These are phyloP conservation scores for Trichocladium antarcticum DNA, from an alignment of 495 filamentous ascomycete genomes.

Conservation along the genomic window DNA sequence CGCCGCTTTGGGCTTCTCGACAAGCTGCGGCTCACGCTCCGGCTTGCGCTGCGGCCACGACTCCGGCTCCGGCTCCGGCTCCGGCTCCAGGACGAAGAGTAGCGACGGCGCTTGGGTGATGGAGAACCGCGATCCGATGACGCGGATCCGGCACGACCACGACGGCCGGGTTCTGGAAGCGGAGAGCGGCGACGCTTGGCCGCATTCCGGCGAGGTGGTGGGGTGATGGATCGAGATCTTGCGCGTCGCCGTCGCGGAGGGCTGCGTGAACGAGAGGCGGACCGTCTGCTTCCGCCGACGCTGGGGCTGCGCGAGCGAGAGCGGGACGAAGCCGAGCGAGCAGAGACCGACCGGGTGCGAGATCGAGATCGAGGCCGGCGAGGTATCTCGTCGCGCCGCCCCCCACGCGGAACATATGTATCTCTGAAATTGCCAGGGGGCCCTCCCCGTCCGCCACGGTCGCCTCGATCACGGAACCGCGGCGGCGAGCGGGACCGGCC, in stretches of 20 bases:
- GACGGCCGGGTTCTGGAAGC: slow-evolving; percentile 1
- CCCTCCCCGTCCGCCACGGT: slow-evolving; percentile 15
- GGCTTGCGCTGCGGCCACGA: slow-evolving; percentile 17
- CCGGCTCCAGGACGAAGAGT: slow-evolving; percentile 27
- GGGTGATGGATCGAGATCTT: slow-evolving; percentile 34
- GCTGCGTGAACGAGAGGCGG: slow-evolving; percentile 27
- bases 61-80: slow-evolving; percentile 35
- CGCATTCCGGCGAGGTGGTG: slow-evolving; percentile 27
- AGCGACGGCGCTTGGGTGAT: slow-evolving; percentile 25
- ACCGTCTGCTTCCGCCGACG: slow-evolving; percentile 24
- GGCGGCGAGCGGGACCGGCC: slow-evolving; percentile 55
- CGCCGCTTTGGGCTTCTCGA: slow-evolving; percentile 13
- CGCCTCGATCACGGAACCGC: slow-evolving; percentile 29
- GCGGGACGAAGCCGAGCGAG: slow-evolving; percentile 28
- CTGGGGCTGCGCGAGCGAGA: slow-evolving; percentile 27
- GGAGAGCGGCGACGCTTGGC: slow-evolving; percentile 37
- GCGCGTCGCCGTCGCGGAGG: slow-evolving; percentile 27
- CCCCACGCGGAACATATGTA: slow-evolving; percentile 24
- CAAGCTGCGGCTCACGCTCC: slow-evolving; percentile 9
- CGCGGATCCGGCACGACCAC: slow-evolving; percentile 19
- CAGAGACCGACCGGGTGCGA: slow-evolving; percentile 19
- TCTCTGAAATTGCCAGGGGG: slow-evolving; percentile 18
- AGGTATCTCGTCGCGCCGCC: slow-evolving; percentile 21
- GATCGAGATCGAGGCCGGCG: slow-evolving; percentile 27
- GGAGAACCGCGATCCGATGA: slow-evolving; percentile 25